Base-by-base conservation (phyloP, 768 basidiomycete species). In the Ramaria rubella region DNA sequence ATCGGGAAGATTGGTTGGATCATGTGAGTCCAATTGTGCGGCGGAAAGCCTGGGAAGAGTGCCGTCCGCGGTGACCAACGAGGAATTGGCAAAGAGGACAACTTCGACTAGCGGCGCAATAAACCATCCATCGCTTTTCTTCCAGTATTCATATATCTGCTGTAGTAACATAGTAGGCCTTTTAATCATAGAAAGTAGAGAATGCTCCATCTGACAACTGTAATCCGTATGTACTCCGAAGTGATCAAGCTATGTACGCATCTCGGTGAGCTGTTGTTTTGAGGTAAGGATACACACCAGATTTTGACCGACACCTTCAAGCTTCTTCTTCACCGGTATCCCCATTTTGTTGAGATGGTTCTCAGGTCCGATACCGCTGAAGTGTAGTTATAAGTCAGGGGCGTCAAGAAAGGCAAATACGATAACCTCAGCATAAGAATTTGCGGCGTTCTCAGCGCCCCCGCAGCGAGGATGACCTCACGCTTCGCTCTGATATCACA, bases 361-460 rank as follows among this genome's bases (percentile, higher is more conserved):
- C 11, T 62, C 59, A 4, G 78, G 76, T 23, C 78, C 79, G 45
- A 81, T 66, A 17, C 79, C 79, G 26, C 68, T 69, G 8, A 71
- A 60, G 6, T 14, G 4, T 24, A n/a, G n/a, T n/a, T n/a, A n/a
- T n/a, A n/a, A n/a, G 23, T 27, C 17, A 14, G 19, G 19, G 17
- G 3, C 7, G 40, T 30, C 5, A 15, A 17, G 15, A 17, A 24
- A 23, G 43, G 17, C 14, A 15, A 38, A 38, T 17, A 27, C 24
- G 21, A 17, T 38, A 38, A 68, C 68, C 69, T 70, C 11, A 69
- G 58, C 59, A 76, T 65, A 15, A 79, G 66, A n/a, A 78, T 61
- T 51, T 76, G 75, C 21, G 77, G 70, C 6, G 70, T 72, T 27
- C 72, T 69, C 33, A 79, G 63, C 0, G 76, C 69, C 8, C 77